Evolutionary conservation across 1,284 basidiomycete genomes (phyloP), one percentile per base, ranked within the genome.

Genomic region (Cryptococcus sp.): DNA sequence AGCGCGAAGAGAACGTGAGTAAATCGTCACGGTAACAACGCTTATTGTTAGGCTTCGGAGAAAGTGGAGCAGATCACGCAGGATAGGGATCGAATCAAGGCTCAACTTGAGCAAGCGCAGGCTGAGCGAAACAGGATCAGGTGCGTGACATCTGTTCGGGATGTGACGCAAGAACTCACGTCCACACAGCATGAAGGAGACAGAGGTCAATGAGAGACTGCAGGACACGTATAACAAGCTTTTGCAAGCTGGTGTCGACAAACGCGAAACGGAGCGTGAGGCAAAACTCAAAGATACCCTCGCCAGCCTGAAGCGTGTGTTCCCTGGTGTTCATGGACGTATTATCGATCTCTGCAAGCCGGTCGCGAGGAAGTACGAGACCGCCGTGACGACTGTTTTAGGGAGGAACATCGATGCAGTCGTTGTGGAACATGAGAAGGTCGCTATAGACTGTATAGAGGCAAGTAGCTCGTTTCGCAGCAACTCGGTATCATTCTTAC

Each of bases 381-480:
- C 86, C 0, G 93, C 96, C 0, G 91, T 99, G n/a, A 87, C 88
- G 11, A 93, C 94, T n/a, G 87, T 97, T 17, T 83, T 99, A 2
- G 96, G 95, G 0, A 85, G 94, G 57, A 94, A 99, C 75, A 89
- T 94, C 53, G 95, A 99, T 69, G 90, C 94, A 1, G 86, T 99
- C 56, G 90, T 99, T 2, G 94, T 99, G 1, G 94, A 98, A 70
- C 88, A 92, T 68, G 93, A 99, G 81, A 92, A 91, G 79, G 94
- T 91, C 0, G 96, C 93, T 1, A 96, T 98, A 62, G 92, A 95
- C 70, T 99, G 96, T 78, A 97, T 99, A 70, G 91, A 95, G 82
- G 90, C 90, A 64, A 42, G 79, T 72, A 16, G 22, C 22, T 20
- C 22, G 20, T 16, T 38, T 35, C 20, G 13, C n/a, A 48, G 13